Evolutionary conservation across 257 asterid species (phyloP).

Genomic region (Datura wrightii): DNA sequence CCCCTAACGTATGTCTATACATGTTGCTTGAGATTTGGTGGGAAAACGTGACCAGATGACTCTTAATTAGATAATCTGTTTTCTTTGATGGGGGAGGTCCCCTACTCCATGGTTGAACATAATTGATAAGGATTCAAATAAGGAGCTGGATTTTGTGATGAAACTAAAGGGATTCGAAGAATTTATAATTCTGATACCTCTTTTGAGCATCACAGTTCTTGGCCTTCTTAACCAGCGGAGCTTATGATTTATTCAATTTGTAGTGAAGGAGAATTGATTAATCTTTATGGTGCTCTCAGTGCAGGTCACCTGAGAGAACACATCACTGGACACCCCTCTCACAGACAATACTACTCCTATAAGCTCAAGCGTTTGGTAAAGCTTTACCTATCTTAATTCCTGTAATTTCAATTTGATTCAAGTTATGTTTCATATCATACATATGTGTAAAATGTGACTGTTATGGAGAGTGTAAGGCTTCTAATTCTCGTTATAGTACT

Average conservation of each 20-base stretch:
- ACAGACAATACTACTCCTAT: constrained; percentile 71
- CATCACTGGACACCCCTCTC: constrained; percentile 60
- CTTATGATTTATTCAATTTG: neutral
- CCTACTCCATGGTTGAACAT: constrained; percentile 4
- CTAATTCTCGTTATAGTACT: neutral
- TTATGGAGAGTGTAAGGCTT: neutral
- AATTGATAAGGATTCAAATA: neutral
- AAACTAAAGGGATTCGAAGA: neutral
- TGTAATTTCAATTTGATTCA: neutral
- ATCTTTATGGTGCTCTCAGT: constrained; percentile 57
- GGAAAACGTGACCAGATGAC: neutral
- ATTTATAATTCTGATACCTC: neutral
- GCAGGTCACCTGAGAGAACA: constrained; percentile 85
- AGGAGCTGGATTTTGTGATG: constrained; percentile 12
- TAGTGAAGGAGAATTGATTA: neutral
- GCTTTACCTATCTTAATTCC: constrained; percentile 18
- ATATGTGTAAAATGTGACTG: neutral
- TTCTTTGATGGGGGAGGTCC: neutral
- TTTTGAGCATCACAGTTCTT: neutral
- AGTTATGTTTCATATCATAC: neutral
- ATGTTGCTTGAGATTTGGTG: constrained; percentile 16
- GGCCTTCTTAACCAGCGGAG: constrained; percentile 9
- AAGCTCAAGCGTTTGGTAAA: constrained; percentile 79
- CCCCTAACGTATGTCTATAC: neutral
- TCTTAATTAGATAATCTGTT: neutral